Evolutionary conservation across 169 alveolate species (phyloP).

Genomic region (Plasmodium coatneyi): DNA sequence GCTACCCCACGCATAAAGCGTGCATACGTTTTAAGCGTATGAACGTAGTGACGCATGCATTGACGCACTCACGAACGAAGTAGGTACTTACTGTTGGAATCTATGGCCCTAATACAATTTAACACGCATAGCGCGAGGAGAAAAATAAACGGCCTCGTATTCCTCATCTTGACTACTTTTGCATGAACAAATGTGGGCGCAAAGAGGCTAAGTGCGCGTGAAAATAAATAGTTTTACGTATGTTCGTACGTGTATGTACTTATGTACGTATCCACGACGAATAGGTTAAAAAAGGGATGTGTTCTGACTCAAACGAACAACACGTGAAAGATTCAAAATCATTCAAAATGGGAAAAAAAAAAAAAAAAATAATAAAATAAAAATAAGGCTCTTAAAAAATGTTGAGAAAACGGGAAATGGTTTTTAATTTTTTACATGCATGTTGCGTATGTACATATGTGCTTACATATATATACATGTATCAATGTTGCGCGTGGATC

Average conservation of each 20-base stretch:
- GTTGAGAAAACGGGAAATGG: background rate
- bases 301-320: background rate
- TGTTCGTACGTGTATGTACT: background rate
- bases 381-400: background rate
- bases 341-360: background rate
- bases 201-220: background rate
- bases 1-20: background rate
- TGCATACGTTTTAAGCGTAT: background rate
- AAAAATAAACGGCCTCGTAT: slow-evolving; percentile 4
- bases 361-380: no score
- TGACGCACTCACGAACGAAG: background rate
- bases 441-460: background rate
- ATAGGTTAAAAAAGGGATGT: background rate
- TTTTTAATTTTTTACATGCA: background rate
- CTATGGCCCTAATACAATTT: slow-evolving; percentile 29
- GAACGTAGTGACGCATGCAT: background rate
- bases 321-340: background rate
- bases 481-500: background rate
- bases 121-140: slow-evolving; percentile 12
- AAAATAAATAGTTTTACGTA: background rate
- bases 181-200: slow-evolving; percentile 1
- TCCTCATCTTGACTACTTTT: slow-evolving; percentile 26
- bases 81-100: slow-evolving; percentile 21
- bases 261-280: background rate
- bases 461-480: background rate